Base-by-base conservation (phyloP, 129 eudicot species). In the Centaurea solstitialis region DNA sequence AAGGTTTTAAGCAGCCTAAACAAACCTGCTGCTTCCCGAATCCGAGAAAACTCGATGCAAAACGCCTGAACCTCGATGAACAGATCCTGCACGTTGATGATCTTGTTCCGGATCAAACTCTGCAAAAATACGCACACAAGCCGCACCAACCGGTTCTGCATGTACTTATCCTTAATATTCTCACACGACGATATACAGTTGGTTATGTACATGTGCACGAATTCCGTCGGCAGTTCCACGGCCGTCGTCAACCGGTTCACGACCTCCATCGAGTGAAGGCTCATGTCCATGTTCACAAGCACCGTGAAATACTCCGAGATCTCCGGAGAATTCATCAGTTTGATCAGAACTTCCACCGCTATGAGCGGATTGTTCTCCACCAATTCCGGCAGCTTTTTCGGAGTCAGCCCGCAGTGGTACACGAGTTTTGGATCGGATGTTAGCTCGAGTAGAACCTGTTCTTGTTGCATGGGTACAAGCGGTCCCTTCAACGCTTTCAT, bases 221-320 rank as follows among this genome's bases (percentile, higher is more conserved):
- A 96, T 75, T 93, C 98, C 12, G 93, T 89, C 8, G 99, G 99
- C 76, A 96, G 90, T 76, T 96, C 98, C 78, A 96, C 97, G 0
- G 97, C 90, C 3, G 94, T 91, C 9, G 99, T 96, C 45, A 96
- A 88, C 89, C 98, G 86, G 89, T 96, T 96, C 83, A 96, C 99
- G 77, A 96, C 99, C 88, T 96, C 99, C 99, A 96, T 96, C 8
- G 98, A 96, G 77, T 96, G 99, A 76, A 96, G 93, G 74, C 99
- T 96, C 98, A 96, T 93, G 62, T 96, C 99, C 99, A 96, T 96
- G 83, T 91, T 93, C 79, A 91, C 97, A 30, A 96, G 97, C 75
- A 96, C 97, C 15, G 88, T 89, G 73, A 91, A 91, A 77, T 96
- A 93, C 95, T 93, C 97, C 3, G 87, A 74, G 72, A 93, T 96